Conservation (phyloP, 2,329 filamentous ascomycete species). For the Aspergillus chevalieri region DNA sequence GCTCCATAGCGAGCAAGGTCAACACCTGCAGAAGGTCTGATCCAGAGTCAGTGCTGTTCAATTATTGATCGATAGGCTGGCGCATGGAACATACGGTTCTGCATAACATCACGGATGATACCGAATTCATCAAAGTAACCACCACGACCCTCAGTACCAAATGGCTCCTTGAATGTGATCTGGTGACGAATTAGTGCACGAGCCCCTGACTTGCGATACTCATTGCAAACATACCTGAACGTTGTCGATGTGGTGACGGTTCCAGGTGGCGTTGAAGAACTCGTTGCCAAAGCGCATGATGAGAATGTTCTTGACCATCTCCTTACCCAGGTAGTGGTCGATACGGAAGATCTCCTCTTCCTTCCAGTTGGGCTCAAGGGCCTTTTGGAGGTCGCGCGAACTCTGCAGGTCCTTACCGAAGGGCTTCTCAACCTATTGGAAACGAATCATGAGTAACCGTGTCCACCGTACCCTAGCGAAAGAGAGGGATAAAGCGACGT, state of each 20-base stretch:
- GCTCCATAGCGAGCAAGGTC: constrained; percentile 94
- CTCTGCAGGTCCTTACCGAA: constrained; percentile 96
- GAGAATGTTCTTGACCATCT: constrained; percentile 99
- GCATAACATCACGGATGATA: constrained; percentile 99
- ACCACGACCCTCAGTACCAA: constrained; percentile 93
- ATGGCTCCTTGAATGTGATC: constrained; percentile 99
- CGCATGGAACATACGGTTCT: constrained; percentile 63
- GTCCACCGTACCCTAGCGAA: background rate
- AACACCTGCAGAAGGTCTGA: constrained; percentile 84
- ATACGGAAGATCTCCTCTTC: constrained; percentile 99
- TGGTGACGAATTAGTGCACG: constrained; percentile 20
- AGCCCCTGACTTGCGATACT: background rate
- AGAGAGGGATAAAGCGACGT: constrained; percentile 31
- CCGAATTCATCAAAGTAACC: constrained; percentile 99
- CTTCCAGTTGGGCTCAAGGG: constrained; percentile 94
- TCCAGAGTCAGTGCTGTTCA: constrained; percentile 13
- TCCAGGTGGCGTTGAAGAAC: constrained; percentile 98
- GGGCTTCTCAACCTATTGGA: constrained; percentile 83
- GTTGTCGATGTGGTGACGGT: constrained; percentile 98
- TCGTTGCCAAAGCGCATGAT: constrained; percentile 98
- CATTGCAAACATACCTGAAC: constrained; percentile 58
- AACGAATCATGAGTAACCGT: background rate
- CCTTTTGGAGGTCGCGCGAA: constrained; percentile 90
- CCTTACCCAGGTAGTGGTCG: constrained; percentile 98
- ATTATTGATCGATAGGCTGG: background rate